Evolutionary conservation across 2,329 filamentous ascomycete species (phyloP), one percentile per base, ranked within the genome.

Genomic region (Fusarium staphyleae): DNA sequence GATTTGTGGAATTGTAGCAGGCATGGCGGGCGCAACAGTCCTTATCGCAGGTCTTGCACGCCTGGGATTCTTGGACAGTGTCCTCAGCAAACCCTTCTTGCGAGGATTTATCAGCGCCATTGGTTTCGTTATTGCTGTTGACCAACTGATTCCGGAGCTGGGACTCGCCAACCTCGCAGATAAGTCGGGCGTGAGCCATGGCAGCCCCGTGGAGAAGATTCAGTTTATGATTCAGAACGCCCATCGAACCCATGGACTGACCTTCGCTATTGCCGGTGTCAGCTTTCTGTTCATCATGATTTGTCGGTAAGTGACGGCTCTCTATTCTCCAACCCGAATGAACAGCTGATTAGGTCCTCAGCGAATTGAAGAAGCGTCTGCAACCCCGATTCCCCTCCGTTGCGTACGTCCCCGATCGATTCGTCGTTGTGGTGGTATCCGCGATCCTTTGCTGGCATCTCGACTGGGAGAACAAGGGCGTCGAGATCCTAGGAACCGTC

Each of bases 71-170:
- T 75, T 99, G 56, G 95, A 99, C 70, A 96, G 91, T 67, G 93
- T 99, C 10, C 81, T 99, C 29, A 97, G 93, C 64, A 84, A 91
- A 28, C 95, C 95, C 1, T 98, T 99, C 66, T 76, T 98, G 49
- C 83, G 95, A 54, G 95, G 95, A 1, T 99, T 99, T 76, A 97
- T 99, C 74, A 96, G 91, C 51, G 95, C 95, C 43, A 96, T 99
- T 70, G 95, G 95, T 41, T 90, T 97, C 49, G 93, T 98, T 61
- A 98, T 99, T 70, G 86, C 96, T 32, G 91, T 98, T 29, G 95
- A 98, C 72, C 95, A 99, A 74, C 78, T 96, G 36, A 90, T 97
- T 46, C 93, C 93, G 0, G 92, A 98, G 73, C 82, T 96, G 66
- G 95, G 95, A 1, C 80, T 99, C 16, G 81, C 80, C 30, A 76